Base-by-base conservation (phyloP, 2,329 filamentous ascomycete genomes). In the Pyrenochaeta sp. region DNA sequence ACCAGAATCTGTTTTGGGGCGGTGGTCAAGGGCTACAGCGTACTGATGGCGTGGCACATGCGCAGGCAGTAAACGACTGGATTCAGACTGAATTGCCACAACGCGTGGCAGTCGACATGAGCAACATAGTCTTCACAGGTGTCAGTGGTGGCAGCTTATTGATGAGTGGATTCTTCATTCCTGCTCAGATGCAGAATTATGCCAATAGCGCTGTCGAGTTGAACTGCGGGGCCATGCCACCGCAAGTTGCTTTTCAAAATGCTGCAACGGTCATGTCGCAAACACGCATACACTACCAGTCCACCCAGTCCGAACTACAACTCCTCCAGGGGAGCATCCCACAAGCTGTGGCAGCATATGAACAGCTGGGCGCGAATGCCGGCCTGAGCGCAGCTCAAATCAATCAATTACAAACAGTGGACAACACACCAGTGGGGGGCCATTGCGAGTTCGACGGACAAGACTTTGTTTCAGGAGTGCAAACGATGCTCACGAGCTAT, bases 391-490 rank as follows among this genome's bases (percentile, higher is more conserved):
- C 71, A 0, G 63, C 58, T 20, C 69, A 80, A 53, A 71, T 83
- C 54, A 79, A 77, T 20, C 63, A 71, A 3, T 60, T 82, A 41
- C 80, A 83, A 70, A 84, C 81, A 1, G 79, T 81, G 1, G 78
- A 84, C 52, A 82, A 81, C 51, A 74, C 76, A 3, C 81, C 81
- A 2, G 66, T 72, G 15, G 81, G 80, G 24, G 81, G 81, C 0
- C 81, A 84, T 63, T 84, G 81, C 68, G 80, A 74, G 38, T 84
- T 84, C 45, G 81, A 84, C 58, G 77, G 70, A 9, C 51, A 77
- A 55, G 77, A 67, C 7, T 84, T 84, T 51, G 75, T 77, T 7
- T 75, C 71, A n/a, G 81, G 81, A 8, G 77, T 84, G 21, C 81
- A 84, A 69, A 69, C 81, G n/a, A 77, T 84, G 69, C 69, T 77